Evolutionary conservation across 2,329 filamentous ascomycete genomes (phyloP).

Genomic region (Aspergillus tanneri): DNA sequence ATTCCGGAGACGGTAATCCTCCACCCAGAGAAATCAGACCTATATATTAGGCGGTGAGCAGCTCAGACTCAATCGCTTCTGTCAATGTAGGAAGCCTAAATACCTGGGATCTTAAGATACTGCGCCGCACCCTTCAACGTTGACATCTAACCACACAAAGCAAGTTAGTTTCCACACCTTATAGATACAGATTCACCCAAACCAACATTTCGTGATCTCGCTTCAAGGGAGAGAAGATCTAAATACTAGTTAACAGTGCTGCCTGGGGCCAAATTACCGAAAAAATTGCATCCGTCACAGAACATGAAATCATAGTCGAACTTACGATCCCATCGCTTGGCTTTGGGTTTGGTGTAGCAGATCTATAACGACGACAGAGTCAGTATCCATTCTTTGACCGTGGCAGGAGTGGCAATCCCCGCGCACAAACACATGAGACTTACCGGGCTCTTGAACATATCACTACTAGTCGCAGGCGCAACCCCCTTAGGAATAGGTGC

Average conservation of each 20-base stretch:
- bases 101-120: conserved; percentile 71
- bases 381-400: no score
- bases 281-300: background rate
- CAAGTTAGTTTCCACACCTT: conserved; percentile 9
- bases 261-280: background rate
- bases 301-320: conserved; percentile 23
- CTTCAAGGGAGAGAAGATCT: conserved; percentile 63
- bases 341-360: conserved; percentile 64
- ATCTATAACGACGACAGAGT: conserved; percentile 28
- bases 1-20: conserved; percentile 81
- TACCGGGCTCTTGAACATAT: conserved; percentile 78
- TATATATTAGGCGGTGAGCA: conserved; percentile 12
- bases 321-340: conserved; percentile 82
- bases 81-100: background rate
- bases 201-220: conserved; percentile 48
- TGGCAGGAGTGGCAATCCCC: no score
- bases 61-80: background rate
- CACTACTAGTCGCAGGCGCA: conserved; percentile 73
- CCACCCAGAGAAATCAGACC: conserved; percentile 87
- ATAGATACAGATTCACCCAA: background rate
- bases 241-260: background rate
- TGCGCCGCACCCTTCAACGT: conserved; percentile 81
- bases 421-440: conserved; percentile 25
- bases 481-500: conserved; percentile 71
- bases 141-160: conserved; percentile 50